Conservation (phyloP, 169 alveolate genomes). For the Cryptosporidium viatorum region DNA sequence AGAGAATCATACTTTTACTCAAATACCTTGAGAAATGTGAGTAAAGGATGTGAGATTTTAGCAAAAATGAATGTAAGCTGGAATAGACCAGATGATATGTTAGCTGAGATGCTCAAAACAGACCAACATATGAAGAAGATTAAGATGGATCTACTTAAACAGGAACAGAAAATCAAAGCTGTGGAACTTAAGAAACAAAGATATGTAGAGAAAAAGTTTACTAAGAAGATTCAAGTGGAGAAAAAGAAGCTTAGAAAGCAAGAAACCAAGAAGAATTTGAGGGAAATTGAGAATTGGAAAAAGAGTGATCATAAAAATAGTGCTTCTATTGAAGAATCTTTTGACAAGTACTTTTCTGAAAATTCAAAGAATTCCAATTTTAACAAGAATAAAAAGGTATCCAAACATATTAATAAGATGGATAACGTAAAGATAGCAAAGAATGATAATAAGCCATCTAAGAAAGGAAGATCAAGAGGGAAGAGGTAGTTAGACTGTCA, state of each 20-base stretch:
- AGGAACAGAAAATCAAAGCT: conserved; percentile 49
- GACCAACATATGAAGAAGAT: conserved; percentile 76
- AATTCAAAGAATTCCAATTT: not conserved
- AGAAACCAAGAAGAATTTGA: conserved; percentile 58
- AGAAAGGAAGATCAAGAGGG: not conserved
- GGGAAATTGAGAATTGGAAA: conserved; percentile 68
- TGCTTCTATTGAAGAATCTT: conserved; percentile 60
- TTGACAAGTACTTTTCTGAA: conserved; percentile 36
- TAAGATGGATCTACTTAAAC: conserved; percentile 49
- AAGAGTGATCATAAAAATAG: conserved; percentile 1
- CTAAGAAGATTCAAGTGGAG: conserved; percentile 49
- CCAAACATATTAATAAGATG: not conserved
- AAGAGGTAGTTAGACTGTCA: not conserved
- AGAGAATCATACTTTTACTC: conserved; percentile 53
- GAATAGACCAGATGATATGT: conserved; percentile 77
- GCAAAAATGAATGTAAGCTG: conserved; percentile 11
- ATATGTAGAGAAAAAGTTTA: conserved; percentile 60
- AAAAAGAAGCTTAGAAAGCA: conserved; percentile 57
- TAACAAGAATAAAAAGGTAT: not conserved
- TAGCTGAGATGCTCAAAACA: conserved; percentile 76
- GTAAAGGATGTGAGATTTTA: conserved; percentile 7
- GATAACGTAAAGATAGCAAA: no score
- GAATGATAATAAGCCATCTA: not conserved
- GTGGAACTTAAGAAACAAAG: conserved; percentile 34
- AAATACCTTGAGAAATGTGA: conserved; percentile 49